A percentile compares a stretch with the other conserved stretches of the same genome.
Conservation (phyloP, 1,284 basidiomycete genomes). For the Ustilago crameri region DNA sequence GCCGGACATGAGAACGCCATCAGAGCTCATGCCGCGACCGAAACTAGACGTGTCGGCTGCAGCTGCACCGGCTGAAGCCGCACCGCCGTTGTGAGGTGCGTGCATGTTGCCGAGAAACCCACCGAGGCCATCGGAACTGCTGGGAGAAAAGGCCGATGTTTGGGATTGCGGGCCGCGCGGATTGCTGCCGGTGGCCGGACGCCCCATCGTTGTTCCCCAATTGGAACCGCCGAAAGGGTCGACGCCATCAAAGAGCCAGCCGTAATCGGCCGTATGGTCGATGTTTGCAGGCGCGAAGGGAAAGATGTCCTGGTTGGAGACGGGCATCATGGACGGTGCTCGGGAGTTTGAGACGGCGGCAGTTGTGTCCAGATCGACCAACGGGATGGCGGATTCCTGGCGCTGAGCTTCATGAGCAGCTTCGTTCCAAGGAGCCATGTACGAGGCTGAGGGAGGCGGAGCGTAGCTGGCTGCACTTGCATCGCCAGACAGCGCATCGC, state of each 20-base stretch:
- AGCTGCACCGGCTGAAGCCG: conserved; percentile 3
- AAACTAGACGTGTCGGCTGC: conserved; percentile 36
- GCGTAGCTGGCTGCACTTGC: conserved; percentile 38
- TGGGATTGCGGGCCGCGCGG: conserved; percentile 36
- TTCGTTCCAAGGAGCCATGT: conserved; percentile 37
- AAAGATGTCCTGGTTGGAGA: conserved; percentile 47
- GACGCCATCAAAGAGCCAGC: conserved; percentile 56
- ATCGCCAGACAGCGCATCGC: conserved; percentile 9
- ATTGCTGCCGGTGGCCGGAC: conserved; percentile 24
- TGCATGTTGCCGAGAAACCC: conserved; percentile 44
- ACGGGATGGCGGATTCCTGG: conserved; percentile 14
- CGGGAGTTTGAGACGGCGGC: conserved; percentile 2
- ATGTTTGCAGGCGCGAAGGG: conserved; percentile 45
- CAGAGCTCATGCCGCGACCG: conserved; percentile 38
- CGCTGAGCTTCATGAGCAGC: conserved; percentile 9
- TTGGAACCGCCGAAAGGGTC: conserved; percentile 49
- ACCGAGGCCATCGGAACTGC: conserved; percentile 47
- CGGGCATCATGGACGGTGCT: conserved; percentile 19
- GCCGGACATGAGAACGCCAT: conserved; percentile 36
- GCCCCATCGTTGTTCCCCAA: conserved; percentile 26
- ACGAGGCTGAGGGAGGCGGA: conserved; percentile 35
- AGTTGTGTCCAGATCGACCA: conserved; percentile 31
- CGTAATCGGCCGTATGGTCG: conserved; percentile 54
- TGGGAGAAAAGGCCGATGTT: conserved; percentile 43
- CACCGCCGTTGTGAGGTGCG: conserved; percentile 25